Base-by-base conservation (phyloP, 768 basidiomycete species). In the Daedaleopsis nitida region DNA sequence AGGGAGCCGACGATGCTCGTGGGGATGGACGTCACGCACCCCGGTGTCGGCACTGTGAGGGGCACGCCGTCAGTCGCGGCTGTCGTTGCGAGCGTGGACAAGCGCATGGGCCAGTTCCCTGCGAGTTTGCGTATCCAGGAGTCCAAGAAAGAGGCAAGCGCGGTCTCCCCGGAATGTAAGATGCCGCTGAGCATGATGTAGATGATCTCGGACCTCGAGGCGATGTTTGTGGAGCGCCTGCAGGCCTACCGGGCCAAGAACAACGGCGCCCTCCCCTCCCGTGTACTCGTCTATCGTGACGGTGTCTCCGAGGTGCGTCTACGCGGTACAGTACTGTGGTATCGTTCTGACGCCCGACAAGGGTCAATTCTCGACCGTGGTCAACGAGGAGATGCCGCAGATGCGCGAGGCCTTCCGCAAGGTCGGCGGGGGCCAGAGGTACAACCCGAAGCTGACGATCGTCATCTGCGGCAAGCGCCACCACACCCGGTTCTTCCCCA, bases 1-100 rank as follows among this genome's bases (percentile, higher is more conserved):
- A 57, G 67, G 21, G 67, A 70, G 48, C 73, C 79, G 39, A 84
- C 83, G 17, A 84, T 84, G 81, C 59, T 84, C 44, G 80, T 85
- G 5, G 83, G 83, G 17, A 82, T 83, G 76, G 83, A 84, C 67
- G 89, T 91, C 23, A 92, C 89, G 1, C 91, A 94, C 73, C 91
- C 91, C 21, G 88, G 91, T 19, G 86, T 85, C 5, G 87, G 87
- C 1, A 90, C 88, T 59, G 80, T 85, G 63, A 68, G 70, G 32
- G 81, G 83, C 14, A 83, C 83, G 17, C 80, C 83, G 11, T 83
- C 82, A 16, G 74, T 84, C 51, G 84, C 83, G 1, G 84, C 83
- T 0, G 79, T 85, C 16, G 83, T 85, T 4, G 82, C 80, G 12
- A 84, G 79, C 51, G 21, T 75, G 12, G 83, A 84, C 62, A 65